Evolutionary conservation across 805 yeast genomes (phyloP).

Genomic region (Cyberlindnera samutprakarnensis): DNA sequence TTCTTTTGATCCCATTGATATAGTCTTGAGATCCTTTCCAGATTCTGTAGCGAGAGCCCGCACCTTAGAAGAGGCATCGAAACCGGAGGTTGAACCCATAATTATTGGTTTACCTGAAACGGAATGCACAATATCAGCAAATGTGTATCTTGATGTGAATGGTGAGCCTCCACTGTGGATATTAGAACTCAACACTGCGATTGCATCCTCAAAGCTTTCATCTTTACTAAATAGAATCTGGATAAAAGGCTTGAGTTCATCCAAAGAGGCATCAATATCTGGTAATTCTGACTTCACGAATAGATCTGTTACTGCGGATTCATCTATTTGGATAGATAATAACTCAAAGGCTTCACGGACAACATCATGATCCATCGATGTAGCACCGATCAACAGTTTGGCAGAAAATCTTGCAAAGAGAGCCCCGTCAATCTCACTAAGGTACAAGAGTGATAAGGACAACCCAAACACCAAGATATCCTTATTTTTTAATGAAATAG

Average conservation of each 20-base stretch:
- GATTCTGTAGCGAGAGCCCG: slow-evolving; percentile 31
- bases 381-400: slow-evolving; percentile 3
- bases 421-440: slow-evolving; percentile 14
- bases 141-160: slow-evolving; percentile 26
- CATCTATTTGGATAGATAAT: slow-evolving; percentile 5
- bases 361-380: background rate
- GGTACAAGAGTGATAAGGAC: slow-evolving; percentile 27
- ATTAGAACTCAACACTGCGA: slow-evolving; percentile 17
- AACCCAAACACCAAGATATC: slow-evolving; percentile 27
- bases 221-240: slow-evolving; percentile 1
- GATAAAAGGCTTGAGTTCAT: slow-evolving; percentile 4
- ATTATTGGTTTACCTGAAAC: slow-evolving; percentile 33
- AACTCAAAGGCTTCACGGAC: slow-evolving; percentile 9
- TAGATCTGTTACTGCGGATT: background rate
- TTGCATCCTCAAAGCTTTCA: slow-evolving; percentile 8
- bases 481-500: slow-evolving; percentile 35
- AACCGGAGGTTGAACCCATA: slow-evolving; percentile 51
- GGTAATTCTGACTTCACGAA: background rate
- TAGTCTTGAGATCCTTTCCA: slow-evolving; percentile 27
- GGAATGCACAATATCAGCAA: slow-evolving; percentile 22
- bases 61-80: slow-evolving; percentile 58
- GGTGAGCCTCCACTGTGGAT: slow-evolving; percentile 24
- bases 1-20: slow-evolving; percentile 74
- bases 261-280: slow-evolving; percentile 2
- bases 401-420: slow-evolving; percentile 9